A percentile compares a stretch with the other conserved stretches of the same genome.
These are phyloP conservation scores for Casuarina cunninghamiana DNA, from an alignment of 306 rosid species.

Conservation along the genomic window DNA sequence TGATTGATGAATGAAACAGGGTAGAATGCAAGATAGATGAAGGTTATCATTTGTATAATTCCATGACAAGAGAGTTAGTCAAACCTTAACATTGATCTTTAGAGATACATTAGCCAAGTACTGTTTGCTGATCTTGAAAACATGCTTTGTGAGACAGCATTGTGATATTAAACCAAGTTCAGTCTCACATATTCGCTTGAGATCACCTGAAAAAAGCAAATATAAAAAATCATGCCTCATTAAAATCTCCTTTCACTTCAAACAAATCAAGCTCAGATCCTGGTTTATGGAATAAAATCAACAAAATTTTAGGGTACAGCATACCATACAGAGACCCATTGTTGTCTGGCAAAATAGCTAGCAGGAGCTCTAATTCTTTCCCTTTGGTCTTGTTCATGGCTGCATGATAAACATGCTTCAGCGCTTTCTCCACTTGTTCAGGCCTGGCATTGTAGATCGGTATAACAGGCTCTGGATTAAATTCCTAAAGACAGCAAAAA, in stretches of 20 bases:
- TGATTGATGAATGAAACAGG: conserved; percentile 1
- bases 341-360: conserved; percentile 89
- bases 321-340: conserved; percentile 87
- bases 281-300: background rate
- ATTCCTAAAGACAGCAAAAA: conserved; percentile 53
- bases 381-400: conserved; percentile 80
- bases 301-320: conserved; percentile 2
- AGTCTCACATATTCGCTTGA: conserved; percentile 91
- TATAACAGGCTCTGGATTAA: conserved; percentile 74
- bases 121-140: conserved; percentile 84
- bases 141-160: conserved; percentile 92
- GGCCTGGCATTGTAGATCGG: conserved; percentile 88
- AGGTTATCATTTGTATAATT: conserved; percentile 10
- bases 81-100: conserved; percentile 94
- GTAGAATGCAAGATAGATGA: conserved; percentile 4
- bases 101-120: conserved; percentile 89
- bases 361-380: conserved; percentile 78
- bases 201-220: conserved; percentile 65
- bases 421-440: conserved; percentile 83
- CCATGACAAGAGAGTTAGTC: conserved; percentile 5
- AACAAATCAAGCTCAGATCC: conserved; percentile 3
- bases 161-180: conserved; percentile 89
- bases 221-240: background rate
- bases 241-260: background rate
- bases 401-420: conserved; percentile 85